Conservation (phyloP, 768 basidiomycete genomes). For the Phlebiopsis flavidoalba region DNA sequence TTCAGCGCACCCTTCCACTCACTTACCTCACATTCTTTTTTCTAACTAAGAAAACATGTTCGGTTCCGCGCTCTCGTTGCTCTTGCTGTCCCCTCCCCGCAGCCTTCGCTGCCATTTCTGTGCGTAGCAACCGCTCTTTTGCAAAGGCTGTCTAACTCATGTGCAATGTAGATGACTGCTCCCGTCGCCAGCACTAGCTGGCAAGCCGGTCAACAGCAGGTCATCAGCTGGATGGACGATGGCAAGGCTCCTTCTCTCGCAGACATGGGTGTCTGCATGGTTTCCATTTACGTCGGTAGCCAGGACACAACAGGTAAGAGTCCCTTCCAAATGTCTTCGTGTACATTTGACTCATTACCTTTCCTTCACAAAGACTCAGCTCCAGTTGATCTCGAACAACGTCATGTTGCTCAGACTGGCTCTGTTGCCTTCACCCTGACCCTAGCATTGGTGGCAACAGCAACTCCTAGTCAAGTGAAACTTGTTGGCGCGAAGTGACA, state of each 20-base stretch:
- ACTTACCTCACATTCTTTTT: slow-evolving; percentile 29
- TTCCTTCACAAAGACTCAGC: slow-evolving; percentile 37
- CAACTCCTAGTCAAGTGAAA: slow-evolving; percentile 6
- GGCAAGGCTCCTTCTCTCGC: slow-evolving; percentile 40
- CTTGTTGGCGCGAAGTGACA: not conserved
- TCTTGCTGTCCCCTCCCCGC: slow-evolving; percentile 45
- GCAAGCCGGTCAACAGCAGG: slow-evolving; percentile 43
- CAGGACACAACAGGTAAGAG: slow-evolving; percentile 50
- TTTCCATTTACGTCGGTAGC: slow-evolving; percentile 65
- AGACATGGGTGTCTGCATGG: slow-evolving; percentile 43
- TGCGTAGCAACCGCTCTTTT: slow-evolving; percentile 27
- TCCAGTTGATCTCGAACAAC: slow-evolving; percentile 45
- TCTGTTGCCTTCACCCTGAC: slow-evolving; percentile 27
- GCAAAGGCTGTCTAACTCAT: not conserved
- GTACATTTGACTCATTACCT: not conserved
- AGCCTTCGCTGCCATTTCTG: slow-evolving; percentile 52
- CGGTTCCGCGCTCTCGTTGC: slow-evolving; percentile 38
- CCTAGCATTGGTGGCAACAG: slow-evolving; percentile 4
- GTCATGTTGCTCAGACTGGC: slow-evolving; percentile 46
- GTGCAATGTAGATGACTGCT: slow-evolving; percentile 43
- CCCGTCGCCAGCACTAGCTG: slow-evolving; percentile 45
- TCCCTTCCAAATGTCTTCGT: not conserved
- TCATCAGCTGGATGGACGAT: slow-evolving; percentile 58
- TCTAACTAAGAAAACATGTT: slow-evolving; percentile 39
- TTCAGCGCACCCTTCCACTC: slow-evolving; percentile 29